Evolutionary conservation across 371 early-diverging fungal species (phyloP).

Genomic region (Lichtheimia corymbifera): DNA sequence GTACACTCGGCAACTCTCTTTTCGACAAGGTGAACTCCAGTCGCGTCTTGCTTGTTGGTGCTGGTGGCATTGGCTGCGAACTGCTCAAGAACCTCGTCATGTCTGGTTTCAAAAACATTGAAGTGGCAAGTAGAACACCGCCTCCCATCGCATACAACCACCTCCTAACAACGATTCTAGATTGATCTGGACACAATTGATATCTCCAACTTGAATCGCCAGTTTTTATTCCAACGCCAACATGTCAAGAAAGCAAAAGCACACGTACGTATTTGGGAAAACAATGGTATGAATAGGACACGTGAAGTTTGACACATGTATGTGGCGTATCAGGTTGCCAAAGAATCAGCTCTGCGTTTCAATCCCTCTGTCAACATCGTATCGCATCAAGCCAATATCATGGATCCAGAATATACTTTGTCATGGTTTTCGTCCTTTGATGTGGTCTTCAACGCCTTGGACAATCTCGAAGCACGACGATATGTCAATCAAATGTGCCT

Average conservation of each 20-base stretch:
- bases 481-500: constrained; percentile 98
- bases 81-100: constrained; percentile 93
- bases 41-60: constrained; percentile 79
- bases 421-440: constrained; percentile 92
- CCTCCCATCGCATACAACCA: too few species aligned
- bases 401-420: constrained; percentile 77
- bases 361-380: constrained; percentile 77
- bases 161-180: constrained; percentile 25
- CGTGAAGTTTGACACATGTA: neutral
- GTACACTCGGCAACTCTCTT: constrained; percentile 37
- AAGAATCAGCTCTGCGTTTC: constrained; percentile 78
- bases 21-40: constrained; percentile 37
- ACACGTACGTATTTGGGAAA: constrained; percentile 37
- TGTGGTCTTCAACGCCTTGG: constrained; percentile 97
- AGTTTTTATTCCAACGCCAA: constrained; percentile 94
- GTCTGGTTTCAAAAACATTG: constrained; percentile 85
- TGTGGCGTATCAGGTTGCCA: constrained; percentile 61
- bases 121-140: constrained; percentile 55
- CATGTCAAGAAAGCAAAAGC: constrained; percentile 97
- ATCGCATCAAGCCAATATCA: constrained; percentile 86
- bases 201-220: constrained; percentile 97
- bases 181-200: constrained; percentile 99
- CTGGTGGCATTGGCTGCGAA: constrained; percentile 99
- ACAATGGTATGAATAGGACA: neutral
- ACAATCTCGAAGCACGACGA: constrained; percentile 94